Evolutionary conservation across 2,329 filamentous ascomycete species (phyloP).

Genomic region (Xylariaceae sp.): DNA sequence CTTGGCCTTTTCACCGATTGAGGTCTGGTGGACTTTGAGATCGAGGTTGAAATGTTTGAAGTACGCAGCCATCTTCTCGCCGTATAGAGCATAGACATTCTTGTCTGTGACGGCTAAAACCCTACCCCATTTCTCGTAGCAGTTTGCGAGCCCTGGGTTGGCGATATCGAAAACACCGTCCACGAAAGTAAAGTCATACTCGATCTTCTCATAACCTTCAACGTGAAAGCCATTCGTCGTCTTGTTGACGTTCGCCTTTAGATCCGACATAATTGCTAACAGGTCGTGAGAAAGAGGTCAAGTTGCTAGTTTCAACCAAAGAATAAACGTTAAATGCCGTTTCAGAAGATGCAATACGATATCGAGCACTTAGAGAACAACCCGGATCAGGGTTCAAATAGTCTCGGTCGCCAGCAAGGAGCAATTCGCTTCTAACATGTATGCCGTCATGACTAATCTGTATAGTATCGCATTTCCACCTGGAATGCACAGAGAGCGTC

Average conservation of each 20-base stretch:
- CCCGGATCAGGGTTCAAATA: not conserved
- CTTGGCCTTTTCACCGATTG: conserved; percentile 74
- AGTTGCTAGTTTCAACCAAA: too few species aligned
- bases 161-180: conserved; percentile 63
- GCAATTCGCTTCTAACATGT: not conserved
- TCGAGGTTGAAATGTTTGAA: conserved; percentile 63
- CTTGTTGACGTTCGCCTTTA: conserved; percentile 63
- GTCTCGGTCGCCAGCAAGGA: not conserved
- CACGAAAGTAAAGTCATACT: conserved; percentile 72
- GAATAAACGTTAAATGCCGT: not conserved
- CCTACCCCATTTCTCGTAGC: conserved; percentile 63
- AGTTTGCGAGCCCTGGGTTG: conserved; percentile 61
- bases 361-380: not conserved
- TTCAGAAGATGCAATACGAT: not conserved
- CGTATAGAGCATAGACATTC: conserved; percentile 69
- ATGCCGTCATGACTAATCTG: conserved; percentile 8
- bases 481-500: too few species aligned
- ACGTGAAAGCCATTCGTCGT: conserved; percentile 67
- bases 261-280: conserved; percentile 60
- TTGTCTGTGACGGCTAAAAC: conserved; percentile 68
- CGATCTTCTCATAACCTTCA: conserved; percentile 72
- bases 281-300: not conserved
- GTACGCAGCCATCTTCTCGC: conserved; percentile 63
- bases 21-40: conserved; percentile 67
- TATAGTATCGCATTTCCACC: too few species aligned